These are phyloP conservation scores for Drechslerella coelobrocha DNA, from an alignment of 2,329 filamentous ascomycete genomes.

Conservation along the genomic window DNA sequence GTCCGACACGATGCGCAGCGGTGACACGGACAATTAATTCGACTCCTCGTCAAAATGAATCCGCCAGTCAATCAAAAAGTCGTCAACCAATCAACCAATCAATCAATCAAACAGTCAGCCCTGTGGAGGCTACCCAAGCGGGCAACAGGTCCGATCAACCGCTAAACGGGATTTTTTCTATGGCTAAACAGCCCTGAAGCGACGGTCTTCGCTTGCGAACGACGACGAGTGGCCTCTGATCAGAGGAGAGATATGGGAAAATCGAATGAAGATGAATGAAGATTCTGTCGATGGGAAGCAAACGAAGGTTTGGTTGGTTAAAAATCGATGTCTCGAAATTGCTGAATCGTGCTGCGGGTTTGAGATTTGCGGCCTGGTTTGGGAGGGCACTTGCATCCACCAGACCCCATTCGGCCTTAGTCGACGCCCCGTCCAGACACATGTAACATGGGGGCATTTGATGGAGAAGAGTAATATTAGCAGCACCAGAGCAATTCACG, in stretches of 20 bases:
- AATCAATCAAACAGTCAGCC: no score
- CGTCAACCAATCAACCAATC: background rate
- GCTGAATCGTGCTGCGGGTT: background rate
- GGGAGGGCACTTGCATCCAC: background rate
- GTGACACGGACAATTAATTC: constrained; percentile 12
- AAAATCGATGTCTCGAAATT: background rate
- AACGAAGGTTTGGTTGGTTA: no score
- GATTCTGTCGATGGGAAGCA: background rate
- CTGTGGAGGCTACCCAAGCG: no score
- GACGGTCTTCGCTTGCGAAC: no score
- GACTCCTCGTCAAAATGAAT: constrained; percentile 15
- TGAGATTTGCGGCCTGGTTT: background rate
- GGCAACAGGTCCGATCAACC: no score
- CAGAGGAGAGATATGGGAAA: background rate
- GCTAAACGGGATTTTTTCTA: no score
- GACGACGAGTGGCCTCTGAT: no score
- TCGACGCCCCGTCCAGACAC: background rate
- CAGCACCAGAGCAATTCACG: no score
- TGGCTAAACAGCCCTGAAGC: no score
- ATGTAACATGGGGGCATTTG: background rate
- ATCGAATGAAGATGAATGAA: background rate
- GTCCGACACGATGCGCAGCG: background rate
- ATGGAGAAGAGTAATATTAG: no score
- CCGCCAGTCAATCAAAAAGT: background rate
- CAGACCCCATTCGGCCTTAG: constrained; percentile 1